Percentiles rank a stretch among this genome's conserved stretches.
phyloP scores from a whole-genome alignment of 2,329 filamentous ascomycete species.

The Spiromastix sp. region DNA sequence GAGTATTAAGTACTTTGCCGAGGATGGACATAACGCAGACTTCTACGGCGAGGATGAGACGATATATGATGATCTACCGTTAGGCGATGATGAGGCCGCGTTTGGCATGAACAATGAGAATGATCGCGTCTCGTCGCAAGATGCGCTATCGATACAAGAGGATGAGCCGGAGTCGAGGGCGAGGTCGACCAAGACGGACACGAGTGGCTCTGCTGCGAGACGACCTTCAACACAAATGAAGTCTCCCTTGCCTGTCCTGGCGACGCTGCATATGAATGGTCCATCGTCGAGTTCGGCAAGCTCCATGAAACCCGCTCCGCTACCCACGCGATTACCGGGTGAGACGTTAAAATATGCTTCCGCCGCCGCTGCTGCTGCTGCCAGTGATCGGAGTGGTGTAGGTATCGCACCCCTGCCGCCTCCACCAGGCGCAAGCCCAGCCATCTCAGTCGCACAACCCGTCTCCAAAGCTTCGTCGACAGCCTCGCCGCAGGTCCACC shows the following conservation, averaged over 20 bases:
- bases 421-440: constrained; percentile 56
- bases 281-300: constrained; percentile 40
- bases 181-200: constrained; percentile 52
- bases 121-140: constrained; percentile 89
- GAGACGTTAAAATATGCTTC: constrained; percentile 96
- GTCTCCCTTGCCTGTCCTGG: constrained; percentile 84
- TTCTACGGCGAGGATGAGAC: constrained; percentile 82
- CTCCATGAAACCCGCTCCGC: constrained; percentile 83
- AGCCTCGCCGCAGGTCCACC: constrained; percentile 43
- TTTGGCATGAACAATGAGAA: constrained; percentile 72
- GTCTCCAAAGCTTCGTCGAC: constrained; percentile 46
- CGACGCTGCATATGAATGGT: constrained; percentile 64
- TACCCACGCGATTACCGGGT: constrained; percentile 73
- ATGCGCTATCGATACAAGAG: constrained; percentile 84
- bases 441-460: constrained; percentile 41
- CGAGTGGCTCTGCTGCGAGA: no score
- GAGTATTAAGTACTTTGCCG: constrained; percentile 88
- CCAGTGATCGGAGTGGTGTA: constrained; percentile 76
- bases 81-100: constrained; percentile 82
- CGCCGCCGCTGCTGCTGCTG: constrained; percentile 84
- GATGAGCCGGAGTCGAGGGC: constrained; percentile 63
- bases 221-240: constrained; percentile 85
- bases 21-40: constrained; percentile 77
- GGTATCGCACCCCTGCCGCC: constrained; percentile 90
- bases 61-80: constrained; percentile 87